Evolutionary conservation across 371 early-diverging fungal species (phyloP).

Genomic region (Parasitella parasitica): DNA sequence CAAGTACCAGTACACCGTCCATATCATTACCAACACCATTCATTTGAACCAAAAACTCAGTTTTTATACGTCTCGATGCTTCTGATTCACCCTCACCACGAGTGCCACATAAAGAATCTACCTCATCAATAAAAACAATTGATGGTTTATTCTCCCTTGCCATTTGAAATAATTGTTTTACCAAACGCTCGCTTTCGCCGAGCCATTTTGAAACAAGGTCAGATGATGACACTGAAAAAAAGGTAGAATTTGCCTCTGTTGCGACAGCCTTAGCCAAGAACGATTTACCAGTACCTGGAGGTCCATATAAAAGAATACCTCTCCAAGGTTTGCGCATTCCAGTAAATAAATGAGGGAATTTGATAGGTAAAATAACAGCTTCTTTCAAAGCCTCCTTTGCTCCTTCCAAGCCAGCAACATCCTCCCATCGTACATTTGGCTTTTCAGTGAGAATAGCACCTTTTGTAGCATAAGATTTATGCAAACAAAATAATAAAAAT

Average conservation of each 20-base stretch:
- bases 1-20: constrained; percentile 90
- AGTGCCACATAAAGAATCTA: constrained; percentile 94
- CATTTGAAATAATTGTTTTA: constrained; percentile 91
- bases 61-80: constrained; percentile 88
- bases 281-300: constrained; percentile 98
- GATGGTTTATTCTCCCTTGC: constrained; percentile 92
- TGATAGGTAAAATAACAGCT: constrained; percentile 97
- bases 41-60: constrained; percentile 97
- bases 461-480: background rate
- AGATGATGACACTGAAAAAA: constrained; percentile 93
- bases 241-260: constrained; percentile 93
- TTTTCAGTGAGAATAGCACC: constrained; percentile 91
- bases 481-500: background rate
- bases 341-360: constrained; percentile 95
- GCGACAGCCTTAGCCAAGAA: constrained; percentile 97
- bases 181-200: constrained; percentile 95
- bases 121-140: constrained; percentile 97
- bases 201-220: constrained; percentile 97
- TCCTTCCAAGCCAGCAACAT: constrained; percentile 97
- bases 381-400: constrained; percentile 99
- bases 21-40: constrained; percentile 97
- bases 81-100: constrained; percentile 97
- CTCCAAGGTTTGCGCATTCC: constrained; percentile 94
- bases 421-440: constrained; percentile 94
- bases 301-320: constrained; percentile 98